Evolutionary conservation across 169 alveolate species (phyloP).

Genomic region (Plasmodium yoelii): DNA sequence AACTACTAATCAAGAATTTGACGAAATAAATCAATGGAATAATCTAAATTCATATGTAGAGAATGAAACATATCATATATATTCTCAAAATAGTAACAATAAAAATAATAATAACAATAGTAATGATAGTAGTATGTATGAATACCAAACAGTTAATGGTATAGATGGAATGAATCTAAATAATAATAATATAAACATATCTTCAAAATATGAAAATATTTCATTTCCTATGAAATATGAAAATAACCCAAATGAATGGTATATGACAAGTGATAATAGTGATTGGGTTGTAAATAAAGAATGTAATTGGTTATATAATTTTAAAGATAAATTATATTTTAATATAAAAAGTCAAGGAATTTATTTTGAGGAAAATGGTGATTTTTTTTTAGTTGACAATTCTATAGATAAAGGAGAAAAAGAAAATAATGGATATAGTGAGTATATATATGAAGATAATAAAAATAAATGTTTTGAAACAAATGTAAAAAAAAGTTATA

Average conservation of each 20-base stretch:
- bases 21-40: no score
- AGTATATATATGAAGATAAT: neutral
- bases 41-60: no score
- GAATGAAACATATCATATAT: no score
- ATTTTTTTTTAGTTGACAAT: constrained; percentile 17
- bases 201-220: no score
- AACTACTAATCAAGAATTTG: no score
- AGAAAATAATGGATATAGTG: neutral
- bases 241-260: constrained; percentile 41
- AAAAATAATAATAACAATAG: no score
- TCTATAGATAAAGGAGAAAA: constrained; percentile 11
- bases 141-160: no score
- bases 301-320: constrained; percentile 82
- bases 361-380: constrained; percentile 24
- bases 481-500: neutral
- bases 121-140: no score
- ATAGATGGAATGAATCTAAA: no score
- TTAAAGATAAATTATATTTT: constrained; percentile 80
- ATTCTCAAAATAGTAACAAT: no score
- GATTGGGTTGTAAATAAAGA: constrained; percentile 81
- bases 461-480: neutral
- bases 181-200: no score
- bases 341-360: constrained; percentile 74
- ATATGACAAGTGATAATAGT: constrained; percentile 63
- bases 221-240: constrained; percentile 26